Evolutionary conservation across 1,284 basidiomycete genomes (phyloP).

Genomic region (Apiotrichum akiyoshidainum): DNA sequence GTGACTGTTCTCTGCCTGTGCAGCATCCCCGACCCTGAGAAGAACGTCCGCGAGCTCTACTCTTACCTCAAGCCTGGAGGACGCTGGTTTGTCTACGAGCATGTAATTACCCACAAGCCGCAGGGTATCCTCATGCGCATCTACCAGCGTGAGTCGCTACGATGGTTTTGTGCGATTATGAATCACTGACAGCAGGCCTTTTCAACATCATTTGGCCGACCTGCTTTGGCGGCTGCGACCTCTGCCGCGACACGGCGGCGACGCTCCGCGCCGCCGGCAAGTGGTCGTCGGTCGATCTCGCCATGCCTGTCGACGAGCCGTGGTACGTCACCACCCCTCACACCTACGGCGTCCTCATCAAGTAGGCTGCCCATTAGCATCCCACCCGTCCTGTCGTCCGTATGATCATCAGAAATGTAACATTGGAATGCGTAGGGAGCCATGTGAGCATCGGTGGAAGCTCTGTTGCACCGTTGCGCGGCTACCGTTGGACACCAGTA

Average conservation of each 20-base stretch:
- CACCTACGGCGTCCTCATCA: slow-evolving; percentile 17
- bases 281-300: slow-evolving; percentile 17
- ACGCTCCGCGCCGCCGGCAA: slow-evolving; percentile 10
- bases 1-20: slow-evolving; percentile 20
- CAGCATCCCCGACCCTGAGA: slow-evolving; percentile 19
- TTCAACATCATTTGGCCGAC: slow-evolving; percentile 22
- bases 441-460: no score
- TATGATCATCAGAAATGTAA: not conserved
- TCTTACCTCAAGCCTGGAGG: slow-evolving; percentile 22
- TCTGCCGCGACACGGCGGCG: slow-evolving; percentile 16
- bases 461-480: no score
- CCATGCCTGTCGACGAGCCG: slow-evolving; percentile 18
- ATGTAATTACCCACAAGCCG: slow-evolving; percentile 7
- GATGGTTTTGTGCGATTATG: no score
- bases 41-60: slow-evolving; percentile 22
- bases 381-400: not conserved
- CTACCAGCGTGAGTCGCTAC: slow-evolving; percentile 17
- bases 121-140: slow-evolving; percentile 11
- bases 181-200: slow-evolving; percentile 8
- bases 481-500: no score
- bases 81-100: slow-evolving; percentile 22
- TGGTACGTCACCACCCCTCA: slow-evolving; percentile 16
- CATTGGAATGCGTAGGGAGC: no score
- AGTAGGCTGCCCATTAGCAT: slow-evolving; percentile 1
- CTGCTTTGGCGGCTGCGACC: slow-evolving; percentile 18